Conservation (phyloP, 2,329 filamentous ascomycete genomes). For the Colletotrichum zoysiae region DNA sequence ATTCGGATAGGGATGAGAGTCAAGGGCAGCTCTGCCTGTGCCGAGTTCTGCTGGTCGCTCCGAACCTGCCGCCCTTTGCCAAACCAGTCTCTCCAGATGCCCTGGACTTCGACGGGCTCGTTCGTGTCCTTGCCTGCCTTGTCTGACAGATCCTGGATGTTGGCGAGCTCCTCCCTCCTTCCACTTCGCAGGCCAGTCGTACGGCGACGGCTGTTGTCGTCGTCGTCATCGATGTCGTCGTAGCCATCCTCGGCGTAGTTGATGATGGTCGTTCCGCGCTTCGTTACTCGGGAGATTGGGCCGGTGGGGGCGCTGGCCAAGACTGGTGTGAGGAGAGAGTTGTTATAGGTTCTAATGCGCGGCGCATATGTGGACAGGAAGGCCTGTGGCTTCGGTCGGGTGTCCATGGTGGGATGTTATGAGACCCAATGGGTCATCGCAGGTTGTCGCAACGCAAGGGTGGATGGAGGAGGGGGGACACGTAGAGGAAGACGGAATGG, state of each 20-base stretch:
- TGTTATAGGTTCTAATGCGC: conserved; percentile 89
- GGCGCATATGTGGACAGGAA: conserved; percentile 94
- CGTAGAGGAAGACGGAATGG: conserved; percentile 16
- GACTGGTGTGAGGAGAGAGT: conserved; percentile 89
- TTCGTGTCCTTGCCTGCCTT: conserved; percentile 86
- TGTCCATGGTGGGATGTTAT: conserved; percentile 57
- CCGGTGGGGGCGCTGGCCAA: conserved; percentile 77
- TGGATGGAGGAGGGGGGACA: conserved; percentile 8
- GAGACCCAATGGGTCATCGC: conserved; percentile 40
- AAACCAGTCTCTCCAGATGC: conserved; percentile 97
- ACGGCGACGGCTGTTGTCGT: conserved; percentile 80
- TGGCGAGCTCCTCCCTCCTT: conserved; percentile 75
- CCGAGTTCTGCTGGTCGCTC: conserved; percentile 71
- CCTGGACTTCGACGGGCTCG: conserved; percentile 85
- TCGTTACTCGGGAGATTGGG: conserved; percentile 85
- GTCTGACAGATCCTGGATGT: conserved; percentile 75
- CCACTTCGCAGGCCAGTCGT: conserved; percentile 88
- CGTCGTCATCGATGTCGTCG: conserved; percentile 81
- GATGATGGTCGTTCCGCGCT: conserved; percentile 94
- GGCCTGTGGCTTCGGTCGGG: conserved; percentile 76
- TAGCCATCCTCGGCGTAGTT: conserved; percentile 98
- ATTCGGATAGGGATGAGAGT: conserved; percentile 96
- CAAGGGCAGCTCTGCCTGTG: conserved; percentile 82
- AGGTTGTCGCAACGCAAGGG: conserved; percentile 37
- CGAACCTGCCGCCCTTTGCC: conserved; percentile 72